Evolutionary conservation across 306 rosid genomes (phyloP), one percentile per base, ranked within the genome.

Genomic region (Comarum palustre): DNA sequence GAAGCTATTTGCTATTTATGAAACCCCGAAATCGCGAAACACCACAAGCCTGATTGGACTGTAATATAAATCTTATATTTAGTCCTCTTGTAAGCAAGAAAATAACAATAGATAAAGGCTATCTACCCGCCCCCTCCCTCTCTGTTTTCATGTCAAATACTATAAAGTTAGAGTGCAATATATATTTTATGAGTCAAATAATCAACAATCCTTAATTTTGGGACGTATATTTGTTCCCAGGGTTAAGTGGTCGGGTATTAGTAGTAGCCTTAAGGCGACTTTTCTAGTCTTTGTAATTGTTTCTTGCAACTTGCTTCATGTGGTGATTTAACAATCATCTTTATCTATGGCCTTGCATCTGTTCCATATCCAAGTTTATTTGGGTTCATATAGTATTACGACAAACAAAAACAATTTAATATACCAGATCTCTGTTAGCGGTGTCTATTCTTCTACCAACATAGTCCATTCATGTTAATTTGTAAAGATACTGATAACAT

Each of bases 141-240:
- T 36, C 8, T 36, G 51, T 66, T 65, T 71, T 67, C n/a, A 42
- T 4, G 22, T 67, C 14, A 79, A 75, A 63, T 70, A 19, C 58
- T 39, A 32, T n/a, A n/a, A 25, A 12, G 15, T 13, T 59, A 79
- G 19, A 51, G 48, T 29, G 9, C 24, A 48, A n/a, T 25, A 14
- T 34, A 22, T 52, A 7, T 17, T 39, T 32, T 31, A 32, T 70
- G 59, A 38, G 58, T 46, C 9, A 25, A 46, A 69, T 9, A 43
- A 43, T 16, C 47, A 27, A 68, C 5, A 4, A 14, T 48, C 36
- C 9, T 39, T 79, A 43, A 66, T 68, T 25, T 22, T 57, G 65
- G 66, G 72, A 61, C 64, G 45, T 66, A 16, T 73, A 24, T 64
- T 38, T 77, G 58, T 24, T 46, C 64, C 71, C 31, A 27, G 55